phyloP scores from a whole-genome alignment of 192 early-diverging fungal species.

The Chytriomyces confervae region DNA sequence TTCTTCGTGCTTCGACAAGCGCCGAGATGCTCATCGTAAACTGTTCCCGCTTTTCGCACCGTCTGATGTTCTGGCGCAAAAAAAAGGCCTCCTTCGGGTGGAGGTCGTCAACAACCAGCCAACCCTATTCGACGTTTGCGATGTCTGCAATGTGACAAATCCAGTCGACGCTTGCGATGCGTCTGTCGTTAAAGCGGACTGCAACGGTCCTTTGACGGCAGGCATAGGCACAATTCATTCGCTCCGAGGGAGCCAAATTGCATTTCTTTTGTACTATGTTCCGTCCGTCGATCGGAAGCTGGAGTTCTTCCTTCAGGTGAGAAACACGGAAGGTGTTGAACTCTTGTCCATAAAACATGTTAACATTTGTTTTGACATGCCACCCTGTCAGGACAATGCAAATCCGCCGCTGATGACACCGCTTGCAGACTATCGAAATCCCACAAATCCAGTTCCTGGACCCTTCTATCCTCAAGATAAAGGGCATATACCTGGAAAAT shows the following conservation, averaged over 20 bases:
- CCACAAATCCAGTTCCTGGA: constrained; percentile 1
- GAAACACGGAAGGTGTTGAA: background rate
- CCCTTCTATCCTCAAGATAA: constrained; percentile 25
- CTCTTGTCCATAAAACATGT: background rate
- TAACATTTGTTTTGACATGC: background rate
- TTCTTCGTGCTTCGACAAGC: too few relatives aligned
- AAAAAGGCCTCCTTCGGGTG: background rate
- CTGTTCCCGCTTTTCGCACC: too few relatives aligned
- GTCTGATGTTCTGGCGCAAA: too few relatives aligned
- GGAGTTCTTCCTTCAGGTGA: constrained; percentile 17
- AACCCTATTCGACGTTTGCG: constrained; percentile 26
- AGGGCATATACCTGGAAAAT: constrained; percentile 10
- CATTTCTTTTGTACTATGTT: constrained; percentile 18
- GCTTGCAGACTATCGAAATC: constrained; percentile 9
- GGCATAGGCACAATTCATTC: constrained; percentile 13
- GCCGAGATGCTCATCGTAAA: too few relatives aligned
- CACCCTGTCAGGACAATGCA: background rate
- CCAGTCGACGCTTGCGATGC: background rate
- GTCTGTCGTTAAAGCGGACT: background rate
- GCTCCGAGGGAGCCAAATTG: constrained; percentile 5
- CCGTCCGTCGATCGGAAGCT: background rate
- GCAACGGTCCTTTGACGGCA: background rate
- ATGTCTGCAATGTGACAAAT: background rate
- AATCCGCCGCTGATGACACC: background rate
- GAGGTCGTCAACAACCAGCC: background rate